These are phyloP conservation scores for Candida schatavii DNA, from an alignment of 805 yeast genomes.

Conservation along the genomic window DNA sequence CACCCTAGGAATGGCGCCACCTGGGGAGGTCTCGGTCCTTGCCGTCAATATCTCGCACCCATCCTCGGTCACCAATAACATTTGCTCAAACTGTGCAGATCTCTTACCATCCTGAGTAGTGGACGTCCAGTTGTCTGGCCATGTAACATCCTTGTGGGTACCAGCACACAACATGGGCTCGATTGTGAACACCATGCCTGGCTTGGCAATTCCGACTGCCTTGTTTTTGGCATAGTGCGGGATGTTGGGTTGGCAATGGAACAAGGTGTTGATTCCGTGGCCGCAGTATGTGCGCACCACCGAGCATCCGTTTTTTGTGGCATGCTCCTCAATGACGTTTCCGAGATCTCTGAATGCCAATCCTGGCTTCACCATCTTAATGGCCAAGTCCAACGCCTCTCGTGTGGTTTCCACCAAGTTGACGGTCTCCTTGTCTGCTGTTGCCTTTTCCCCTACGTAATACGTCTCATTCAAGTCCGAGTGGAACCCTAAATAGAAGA, in stretches of 20 bases:
- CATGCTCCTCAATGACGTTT: slow-evolving; percentile 82
- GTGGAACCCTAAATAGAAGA: slow-evolving; percentile 85
- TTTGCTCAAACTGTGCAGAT: slow-evolving; percentile 96
- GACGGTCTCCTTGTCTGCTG: slow-evolving; percentile 74
- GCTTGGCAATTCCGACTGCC: slow-evolving; percentile 89
- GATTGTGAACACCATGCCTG: slow-evolving; percentile 95
- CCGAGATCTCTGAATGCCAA: slow-evolving; percentile 83
- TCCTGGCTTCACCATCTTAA: slow-evolving; percentile 87
- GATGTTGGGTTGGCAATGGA: slow-evolving; percentile 89
- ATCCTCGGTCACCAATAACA: slow-evolving; percentile 84
- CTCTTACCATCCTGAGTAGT: slow-evolving; percentile 84
- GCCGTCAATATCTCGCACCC: slow-evolving; percentile 91
- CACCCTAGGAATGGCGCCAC: slow-evolving; percentile 71
- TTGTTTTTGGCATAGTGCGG: slow-evolving; percentile 95
- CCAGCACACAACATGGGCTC: slow-evolving; percentile 97
- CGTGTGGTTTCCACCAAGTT: slow-evolving; percentile 86
- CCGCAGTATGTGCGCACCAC: slow-evolving; percentile 92
- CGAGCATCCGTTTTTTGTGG: slow-evolving; percentile 70
- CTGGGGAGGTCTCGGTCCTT: slow-evolving; percentile 78
- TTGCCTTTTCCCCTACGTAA: slow-evolving; percentile 89
- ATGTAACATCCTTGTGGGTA: slow-evolving; percentile 68
- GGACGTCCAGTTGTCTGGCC: slow-evolving; percentile 99
- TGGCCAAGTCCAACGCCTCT: slow-evolving; percentile 82
- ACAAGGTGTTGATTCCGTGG: slow-evolving; percentile 83
- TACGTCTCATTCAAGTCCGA: slow-evolving; percentile 96